Base-by-base conservation (phyloP, 2,329 filamentous ascomycete genomes). In the Fusarium nelsonii region DNA sequence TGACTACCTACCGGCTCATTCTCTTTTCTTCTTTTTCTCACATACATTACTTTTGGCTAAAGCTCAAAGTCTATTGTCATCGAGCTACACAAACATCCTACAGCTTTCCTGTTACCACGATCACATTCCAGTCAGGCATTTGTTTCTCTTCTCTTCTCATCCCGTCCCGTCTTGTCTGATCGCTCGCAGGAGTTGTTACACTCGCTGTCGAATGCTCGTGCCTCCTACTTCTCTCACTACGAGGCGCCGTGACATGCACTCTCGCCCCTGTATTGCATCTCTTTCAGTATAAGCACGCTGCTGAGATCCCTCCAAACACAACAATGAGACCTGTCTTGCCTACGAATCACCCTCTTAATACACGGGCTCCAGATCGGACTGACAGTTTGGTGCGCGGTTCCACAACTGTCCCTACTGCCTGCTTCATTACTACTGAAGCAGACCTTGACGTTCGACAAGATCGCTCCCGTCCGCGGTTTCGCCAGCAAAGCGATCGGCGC, bases 341-440 rank as follows among this genome's bases (percentile, higher is more conserved):
- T 52, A 56, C 68, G 32, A 73, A 66, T 36, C 65, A 65, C 44
- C 57, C 69, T 61, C 62, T 71, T 59, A 69, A 69, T 34, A 67
- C 46, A 18, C 72, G 69, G 56, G 49, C 58, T 28, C 55, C 59
- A 58, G 65, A 58, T 16, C 71, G 68, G 50, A 46, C 65, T 20
- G 73, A 75, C 54, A 71, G 58, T 34, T 59, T 75, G 46, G 50
- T 56, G 23, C 58, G 68, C 44, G 58, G 63, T 46, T 58, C 67
- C 34, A 70, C 74, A 36, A 45, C 69, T 33, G 66, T 74, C 12
- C 68, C 76, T 41, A 70, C 79, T 26, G 66, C 75, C n/a, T 81
- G 77, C 66, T 78, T 79, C 68, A 74, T 81, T 56, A 74, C 78
- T 14, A 78, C 75, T 14, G 79, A 81, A 50, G 72, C 74, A 32